Evolutionary conservation across 2,329 filamentous ascomycete genomes (phyloP).

Genomic region (Trichoderma simmonsii): DNA sequence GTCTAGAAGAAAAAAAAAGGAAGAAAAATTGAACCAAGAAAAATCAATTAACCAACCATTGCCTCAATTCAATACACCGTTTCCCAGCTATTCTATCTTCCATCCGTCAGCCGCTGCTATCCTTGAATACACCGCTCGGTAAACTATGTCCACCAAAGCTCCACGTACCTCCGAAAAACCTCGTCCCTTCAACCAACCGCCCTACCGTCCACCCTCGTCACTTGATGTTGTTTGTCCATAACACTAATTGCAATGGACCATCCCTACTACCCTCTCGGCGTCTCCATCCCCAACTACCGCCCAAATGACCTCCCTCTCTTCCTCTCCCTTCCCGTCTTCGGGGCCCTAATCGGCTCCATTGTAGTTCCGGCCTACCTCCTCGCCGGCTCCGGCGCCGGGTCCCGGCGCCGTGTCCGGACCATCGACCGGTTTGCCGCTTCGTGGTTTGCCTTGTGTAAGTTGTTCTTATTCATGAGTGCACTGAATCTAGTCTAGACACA

Average conservation of each 20-base stretch:
- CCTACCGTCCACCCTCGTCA: background rate
- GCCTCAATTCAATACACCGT: background rate
- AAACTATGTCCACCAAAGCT: background rate
- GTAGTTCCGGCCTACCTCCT: constrained; percentile 32
- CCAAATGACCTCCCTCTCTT: constrained; percentile 43
- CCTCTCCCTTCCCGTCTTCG: constrained; percentile 38
- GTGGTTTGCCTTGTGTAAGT: constrained; percentile 57
- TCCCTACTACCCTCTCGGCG: constrained; percentile 49
- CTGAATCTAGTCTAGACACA: background rate
- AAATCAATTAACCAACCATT: background rate
- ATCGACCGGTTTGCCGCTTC: constrained; percentile 43
- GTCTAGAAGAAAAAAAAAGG: background rate
- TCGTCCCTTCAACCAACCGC: background rate
- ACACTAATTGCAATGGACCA: constrained; percentile 26
- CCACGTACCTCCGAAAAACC: background rate
- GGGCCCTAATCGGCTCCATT: constrained; percentile 35
- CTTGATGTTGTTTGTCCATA: background rate
- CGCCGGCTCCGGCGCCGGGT: constrained; percentile 21
- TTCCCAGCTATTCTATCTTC: background rate
- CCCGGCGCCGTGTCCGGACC: constrained; percentile 23
- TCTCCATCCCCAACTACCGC: constrained; percentile 42
- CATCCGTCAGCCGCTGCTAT: background rate
- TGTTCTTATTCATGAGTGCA: background rate
- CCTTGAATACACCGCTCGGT: background rate
- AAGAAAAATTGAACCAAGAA: background rate